These are phyloP conservation scores for Hortiboletus flavorubellus DNA, from an alignment of 768 basidiomycete genomes.

Conservation along the genomic window DNA sequence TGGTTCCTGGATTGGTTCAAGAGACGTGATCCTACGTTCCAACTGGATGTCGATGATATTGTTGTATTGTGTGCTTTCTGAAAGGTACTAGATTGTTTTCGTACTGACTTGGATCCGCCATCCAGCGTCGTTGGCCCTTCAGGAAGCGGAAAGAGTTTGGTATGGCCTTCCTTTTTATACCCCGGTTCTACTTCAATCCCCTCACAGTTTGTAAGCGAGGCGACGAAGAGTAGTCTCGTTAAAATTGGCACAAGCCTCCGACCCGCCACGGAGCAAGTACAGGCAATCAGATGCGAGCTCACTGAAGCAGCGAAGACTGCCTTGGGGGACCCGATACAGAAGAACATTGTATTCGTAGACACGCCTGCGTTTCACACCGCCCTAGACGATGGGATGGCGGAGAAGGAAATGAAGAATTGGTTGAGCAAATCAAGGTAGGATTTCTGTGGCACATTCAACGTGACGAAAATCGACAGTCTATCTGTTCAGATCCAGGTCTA, in stretches of 20 bases:
- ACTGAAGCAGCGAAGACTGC: neutral
- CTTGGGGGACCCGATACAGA: neutral
- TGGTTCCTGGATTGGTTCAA: neutral
- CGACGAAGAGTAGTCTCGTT: neutral
- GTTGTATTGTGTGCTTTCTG: slow-evolving; percentile 18
- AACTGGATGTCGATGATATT: slow-evolving; percentile 8
- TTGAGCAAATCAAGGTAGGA: slow-evolving; percentile 2
- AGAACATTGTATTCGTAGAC: slow-evolving; percentile 22
- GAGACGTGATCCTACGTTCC: neutral
- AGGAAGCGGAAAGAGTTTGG: slow-evolving; percentile 18
- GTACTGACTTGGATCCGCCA: neutral
- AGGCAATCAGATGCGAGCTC: slow-evolving; percentile 16
- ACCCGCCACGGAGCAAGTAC: slow-evolving; percentile 3
- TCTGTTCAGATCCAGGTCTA: slow-evolving; percentile 7
- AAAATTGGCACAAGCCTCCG: neutral
- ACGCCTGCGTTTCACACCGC: slow-evolving; percentile 16
- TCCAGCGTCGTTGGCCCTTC: slow-evolving; percentile 19
- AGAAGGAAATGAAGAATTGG: slow-evolving; percentile 3
- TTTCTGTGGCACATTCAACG: neutral
- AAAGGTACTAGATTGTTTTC: neutral
- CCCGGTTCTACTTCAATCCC: neutral
- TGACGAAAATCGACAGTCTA: neutral
- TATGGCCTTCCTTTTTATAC: neutral
- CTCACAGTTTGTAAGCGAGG: slow-evolving; percentile 8
- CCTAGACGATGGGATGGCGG: neutral